phyloP scores from a whole-genome alignment of 1,139 yeast genomes.

The Diutina rugosa region DNA sequence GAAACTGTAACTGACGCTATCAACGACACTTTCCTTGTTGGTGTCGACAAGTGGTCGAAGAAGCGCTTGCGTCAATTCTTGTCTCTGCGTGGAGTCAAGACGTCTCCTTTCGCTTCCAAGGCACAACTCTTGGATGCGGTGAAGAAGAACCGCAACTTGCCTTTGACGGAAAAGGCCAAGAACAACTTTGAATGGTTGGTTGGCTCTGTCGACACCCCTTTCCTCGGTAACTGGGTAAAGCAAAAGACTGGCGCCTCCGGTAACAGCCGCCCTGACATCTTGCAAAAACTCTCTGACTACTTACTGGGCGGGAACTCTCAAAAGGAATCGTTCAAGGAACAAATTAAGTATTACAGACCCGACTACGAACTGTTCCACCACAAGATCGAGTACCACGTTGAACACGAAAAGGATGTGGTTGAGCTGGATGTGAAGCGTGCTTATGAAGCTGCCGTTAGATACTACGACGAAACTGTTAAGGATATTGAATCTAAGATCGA shows the following conservation, averaged over 20 bases:
- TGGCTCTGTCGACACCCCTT: conserved; percentile 11
- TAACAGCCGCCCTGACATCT: neutral
- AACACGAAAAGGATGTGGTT: conserved; percentile 7
- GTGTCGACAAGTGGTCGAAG: conserved; percentile 34
- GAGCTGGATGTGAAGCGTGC: conserved; percentile 12
- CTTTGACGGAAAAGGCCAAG: conserved; percentile 6
- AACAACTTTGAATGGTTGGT: conserved; percentile 9
- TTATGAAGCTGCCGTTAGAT: conserved; percentile 19
- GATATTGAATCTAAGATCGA: conserved; percentile 14
- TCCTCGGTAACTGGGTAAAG: conserved; percentile 13
- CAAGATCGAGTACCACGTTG: conserved; percentile 6
- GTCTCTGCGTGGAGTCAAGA: conserved; percentile 34
- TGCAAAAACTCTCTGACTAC: neutral
- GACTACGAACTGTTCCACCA: conserved; percentile 10
- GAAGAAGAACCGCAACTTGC: conserved; percentile 24
- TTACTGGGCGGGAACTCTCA: neutral
- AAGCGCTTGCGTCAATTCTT: conserved; percentile 37
- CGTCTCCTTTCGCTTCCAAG: conserved; percentile 33
- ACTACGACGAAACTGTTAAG: conserved; percentile 27
- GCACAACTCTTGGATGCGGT: conserved; percentile 35
- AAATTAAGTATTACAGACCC: conserved; percentile 11
- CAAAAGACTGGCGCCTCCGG: conserved; percentile 11
- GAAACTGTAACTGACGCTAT: conserved; percentile 16
- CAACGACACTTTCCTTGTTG: conserved; percentile 32
- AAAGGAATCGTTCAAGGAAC: conserved; percentile 6